Conservation (phyloP, 2,329 filamentous ascomycete genomes). For the Fusarium beomiforme region DNA sequence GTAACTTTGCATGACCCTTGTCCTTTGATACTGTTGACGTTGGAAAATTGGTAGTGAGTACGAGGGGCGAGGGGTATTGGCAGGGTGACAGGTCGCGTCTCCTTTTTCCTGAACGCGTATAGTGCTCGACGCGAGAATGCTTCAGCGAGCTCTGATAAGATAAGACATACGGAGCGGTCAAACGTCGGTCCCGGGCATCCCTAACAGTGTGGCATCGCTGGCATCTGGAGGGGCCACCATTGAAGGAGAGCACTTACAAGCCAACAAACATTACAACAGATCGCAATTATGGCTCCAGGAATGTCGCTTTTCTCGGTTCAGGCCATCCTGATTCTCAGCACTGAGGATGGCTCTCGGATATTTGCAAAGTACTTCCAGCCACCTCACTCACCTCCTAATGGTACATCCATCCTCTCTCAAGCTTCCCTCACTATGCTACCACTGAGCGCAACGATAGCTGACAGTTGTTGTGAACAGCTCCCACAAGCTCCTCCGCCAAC, state of each 20-base stretch:
- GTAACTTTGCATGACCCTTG: conserved; percentile 22
- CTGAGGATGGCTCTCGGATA: conserved; percentile 90
- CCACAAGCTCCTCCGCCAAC: conserved; percentile 66
- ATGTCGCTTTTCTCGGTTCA: conserved; percentile 81
- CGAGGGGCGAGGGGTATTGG: conserved; percentile 41
- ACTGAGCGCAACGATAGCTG: conserved; percentile 42
- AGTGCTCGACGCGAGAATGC: conserved; percentile 48
- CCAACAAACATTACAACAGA: conserved; percentile 29
- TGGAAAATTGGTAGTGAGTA: conserved; percentile 37
- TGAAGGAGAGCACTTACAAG: conserved; percentile 32
- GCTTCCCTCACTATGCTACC: conserved; percentile 24
- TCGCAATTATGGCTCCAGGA: conserved; percentile 71
- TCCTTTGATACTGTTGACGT: conserved; percentile 34
- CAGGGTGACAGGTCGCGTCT: conserved; percentile 42
- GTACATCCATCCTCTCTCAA: conserved; percentile 42
- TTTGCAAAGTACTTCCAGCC: conserved; percentile 90
- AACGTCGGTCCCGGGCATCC: conserved; percentile 45
- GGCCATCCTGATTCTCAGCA: conserved; percentile 80
- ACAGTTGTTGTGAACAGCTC: conserved; percentile 41
- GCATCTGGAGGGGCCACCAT: conserved; percentile 46
- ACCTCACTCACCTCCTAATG: conserved; percentile 61
- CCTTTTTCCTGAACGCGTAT: conserved; percentile 50
- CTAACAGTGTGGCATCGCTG: conserved; percentile 39
- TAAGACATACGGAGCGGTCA: conserved; percentile 40
- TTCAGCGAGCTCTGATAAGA: background rate